Percentiles rank a stretch among this genome's conserved stretches.
These are phyloP conservation scores for Aspergillus terreus DNA, from an alignment of 2,329 filamentous ascomycete genomes.

Conservation along the genomic window DNA sequence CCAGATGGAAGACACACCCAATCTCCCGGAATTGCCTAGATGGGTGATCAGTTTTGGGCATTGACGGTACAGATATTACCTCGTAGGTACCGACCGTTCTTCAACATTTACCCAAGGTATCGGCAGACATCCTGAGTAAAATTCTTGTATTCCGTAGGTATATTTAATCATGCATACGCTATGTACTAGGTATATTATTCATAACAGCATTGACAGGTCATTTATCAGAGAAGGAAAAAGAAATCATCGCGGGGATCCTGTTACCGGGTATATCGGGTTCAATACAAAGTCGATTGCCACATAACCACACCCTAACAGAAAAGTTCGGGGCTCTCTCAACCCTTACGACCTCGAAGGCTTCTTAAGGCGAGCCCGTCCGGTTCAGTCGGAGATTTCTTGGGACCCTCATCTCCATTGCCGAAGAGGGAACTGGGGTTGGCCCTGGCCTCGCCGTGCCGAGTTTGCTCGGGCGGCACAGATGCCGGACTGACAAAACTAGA, in stretches of 20 bases:
- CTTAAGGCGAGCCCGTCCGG: conserved; percentile 38
- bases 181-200: neutral
- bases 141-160: too few relatives aligned
- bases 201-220: neutral
- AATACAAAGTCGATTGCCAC: neutral
- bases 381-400: conserved; percentile 25
- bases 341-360: conserved; percentile 31
- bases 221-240: neutral
- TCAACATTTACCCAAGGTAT: too few relatives aligned
- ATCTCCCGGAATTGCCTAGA: too few relatives aligned
- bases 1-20: too few relatives aligned
- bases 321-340: conserved; percentile 5
- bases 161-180: neutral
- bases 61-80: too few relatives aligned
- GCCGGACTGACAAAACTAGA: conserved; percentile 45
- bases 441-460: conserved; percentile 31
- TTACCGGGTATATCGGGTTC: conserved; percentile 8
- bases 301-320: neutral
- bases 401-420: conserved; percentile 29
- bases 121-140: too few relatives aligned
- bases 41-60: too few relatives aligned
- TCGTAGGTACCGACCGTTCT: too few relatives aligned
- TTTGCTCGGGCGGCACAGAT: conserved; percentile 43
- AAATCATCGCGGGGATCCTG: neutral
- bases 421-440: conserved; percentile 32